Evolutionary conservation across 768 basidiomycete species (phyloP), one percentile per base, ranked within the genome.

Genomic region (Kwoniella newhampshirensis): DNA sequence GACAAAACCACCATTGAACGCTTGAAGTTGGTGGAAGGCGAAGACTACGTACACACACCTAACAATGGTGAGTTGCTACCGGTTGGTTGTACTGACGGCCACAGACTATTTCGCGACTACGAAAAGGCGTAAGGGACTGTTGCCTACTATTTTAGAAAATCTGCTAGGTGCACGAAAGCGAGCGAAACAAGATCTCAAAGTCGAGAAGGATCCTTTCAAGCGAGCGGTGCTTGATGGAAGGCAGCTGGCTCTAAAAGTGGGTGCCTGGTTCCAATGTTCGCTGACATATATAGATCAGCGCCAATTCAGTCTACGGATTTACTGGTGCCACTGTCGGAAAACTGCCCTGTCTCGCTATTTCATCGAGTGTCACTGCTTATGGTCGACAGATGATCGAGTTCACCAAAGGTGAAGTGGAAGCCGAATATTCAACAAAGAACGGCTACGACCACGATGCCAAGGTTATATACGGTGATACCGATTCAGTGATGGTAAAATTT

Each of bases 371-470:
- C 39, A 99, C 96, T 1, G 84, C 96, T 0, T 99, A 96, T 76
- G 96, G 96, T 67, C 90, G 96, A 56, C 88, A 96, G 76, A 99
- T 99, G 96, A 98, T 99, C 59, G 94, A 98, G 76, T 86, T 85
- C 74, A 99, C 96, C 1, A 98, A 93, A 75, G 82, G 87, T 79
- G 89, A 87, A 36, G 94, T 98, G 4, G 93, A 97, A 75, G 82
- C 84, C 0, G 85, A 91, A 66, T 97, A 91, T 73, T 87, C 82
- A 46, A 80, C 87, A 12, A 86, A 84, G 12, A 96, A 97, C 68
- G 92, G 92, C 0, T 86, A 87, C 69, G 75, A 83, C 18, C 84
- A 93, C 70, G 86, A 96, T 59, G 93, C 96, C 2, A 85, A 90
- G 68, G 89, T 99, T 72, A 90, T 99, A 62, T 99, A 99, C 63